These are phyloP conservation scores for Afroboletus lepidellus DNA, from an alignment of 1,284 basidiomycete species.

Conservation along the genomic window DNA sequence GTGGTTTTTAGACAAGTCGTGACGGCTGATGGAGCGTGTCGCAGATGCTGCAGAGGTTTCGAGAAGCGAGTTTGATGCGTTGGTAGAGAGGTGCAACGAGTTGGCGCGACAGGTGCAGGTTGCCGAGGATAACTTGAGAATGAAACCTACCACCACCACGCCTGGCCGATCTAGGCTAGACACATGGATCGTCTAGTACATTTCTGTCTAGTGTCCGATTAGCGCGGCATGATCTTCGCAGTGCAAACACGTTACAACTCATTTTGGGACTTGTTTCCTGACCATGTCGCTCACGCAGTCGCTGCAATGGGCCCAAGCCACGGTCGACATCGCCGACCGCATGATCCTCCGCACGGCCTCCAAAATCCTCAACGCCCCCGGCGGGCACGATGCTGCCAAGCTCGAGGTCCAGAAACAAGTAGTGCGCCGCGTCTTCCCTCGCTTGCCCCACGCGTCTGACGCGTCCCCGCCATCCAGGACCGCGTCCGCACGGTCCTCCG, in stretches of 20 bases:
- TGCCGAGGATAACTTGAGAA: background rate
- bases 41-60: background rate
- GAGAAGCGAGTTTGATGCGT: background rate
- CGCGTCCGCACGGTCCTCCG: background rate
- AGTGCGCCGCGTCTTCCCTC: background rate
- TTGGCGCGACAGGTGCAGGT: background rate
- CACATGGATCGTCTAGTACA: too few species aligned
- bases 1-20: too few species aligned
- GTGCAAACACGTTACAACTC: too few species aligned
- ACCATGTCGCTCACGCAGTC: background rate
- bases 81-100: background rate
- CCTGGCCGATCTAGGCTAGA: too few species aligned
- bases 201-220: too few species aligned
- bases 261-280: background rate
- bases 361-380: background rate
- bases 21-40: too few species aligned
- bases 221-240: too few species aligned
- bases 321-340: background rate
- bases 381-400: background rate
- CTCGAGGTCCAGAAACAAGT: background rate
- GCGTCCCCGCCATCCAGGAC: background rate
- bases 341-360: background rate
- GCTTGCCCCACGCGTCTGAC: background rate
- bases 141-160: too few species aligned
- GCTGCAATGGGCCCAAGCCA: background rate